Conservation (phyloP, 2,329 filamentous ascomycete species). For the Aspergillus pseudotamarii region DNA sequence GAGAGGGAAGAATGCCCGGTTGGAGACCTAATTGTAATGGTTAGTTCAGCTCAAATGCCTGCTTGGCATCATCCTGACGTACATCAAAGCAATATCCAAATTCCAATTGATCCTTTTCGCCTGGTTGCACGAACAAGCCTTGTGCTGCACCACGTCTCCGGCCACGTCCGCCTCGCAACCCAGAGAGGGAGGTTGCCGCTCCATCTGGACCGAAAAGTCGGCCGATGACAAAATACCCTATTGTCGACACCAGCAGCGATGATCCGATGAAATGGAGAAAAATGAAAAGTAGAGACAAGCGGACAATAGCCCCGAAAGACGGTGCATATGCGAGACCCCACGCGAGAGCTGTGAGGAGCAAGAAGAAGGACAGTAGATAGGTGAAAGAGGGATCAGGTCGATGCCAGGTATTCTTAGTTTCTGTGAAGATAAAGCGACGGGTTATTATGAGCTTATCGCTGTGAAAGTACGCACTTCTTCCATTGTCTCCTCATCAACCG, state of each 20-base stretch:
- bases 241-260: conserved; percentile 61
- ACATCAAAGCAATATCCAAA: conserved; percentile 75
- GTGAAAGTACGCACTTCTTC: neutral
- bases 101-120: conserved; percentile 62
- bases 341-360: conserved; percentile 55
- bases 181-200: conserved; percentile 46
- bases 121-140: conserved; percentile 61
- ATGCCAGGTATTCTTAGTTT: conserved; percentile 73
- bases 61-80: neutral
- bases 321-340: conserved; percentile 62
- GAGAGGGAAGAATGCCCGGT: conserved; percentile 68
- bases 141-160: conserved; percentile 53
- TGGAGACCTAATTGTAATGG: conserved; percentile 53
- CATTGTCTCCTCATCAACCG: neutral
- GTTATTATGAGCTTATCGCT: neutral
- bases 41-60: neutral
- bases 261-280: conserved; percentile 64
- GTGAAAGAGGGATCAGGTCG: conserved; percentile 70
- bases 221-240: conserved; percentile 67
- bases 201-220: conserved; percentile 61
- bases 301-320: conserved; percentile 49
- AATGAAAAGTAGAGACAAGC: conserved; percentile 53
- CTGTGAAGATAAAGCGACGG: conserved; percentile 33
- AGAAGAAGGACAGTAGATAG: conserved; percentile 69
- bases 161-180: conserved; percentile 48